Evolutionary conservation across 352 stramenopile species (phyloP).

Genomic region (Pythium vanterpoolii): DNA sequence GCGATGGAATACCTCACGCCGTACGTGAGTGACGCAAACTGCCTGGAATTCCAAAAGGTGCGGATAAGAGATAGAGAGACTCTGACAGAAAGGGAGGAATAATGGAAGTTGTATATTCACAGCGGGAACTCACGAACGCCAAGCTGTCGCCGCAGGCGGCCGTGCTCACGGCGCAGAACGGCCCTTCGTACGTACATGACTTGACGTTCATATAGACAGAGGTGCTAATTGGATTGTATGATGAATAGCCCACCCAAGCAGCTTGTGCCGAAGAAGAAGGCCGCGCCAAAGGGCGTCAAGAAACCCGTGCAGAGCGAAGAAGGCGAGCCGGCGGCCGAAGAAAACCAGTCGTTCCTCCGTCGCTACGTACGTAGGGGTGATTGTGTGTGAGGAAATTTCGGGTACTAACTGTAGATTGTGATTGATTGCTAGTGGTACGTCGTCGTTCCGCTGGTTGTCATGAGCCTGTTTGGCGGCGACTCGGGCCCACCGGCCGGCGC

Average conservation of each 20-base stretch:
- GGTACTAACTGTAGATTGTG: neutral
- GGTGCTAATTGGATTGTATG: neutral
- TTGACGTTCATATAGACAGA: neutral
- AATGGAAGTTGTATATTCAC: neutral
- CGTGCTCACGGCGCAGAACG: conserved; percentile 55
- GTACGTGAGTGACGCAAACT: conserved; percentile 35
- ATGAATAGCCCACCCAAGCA: conserved; percentile 57
- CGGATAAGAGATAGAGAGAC: neutral
- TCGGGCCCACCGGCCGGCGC: conserved; percentile 3
- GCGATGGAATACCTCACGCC: conserved; percentile 81
- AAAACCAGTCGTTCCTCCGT: conserved; percentile 77
- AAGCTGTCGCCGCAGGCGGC: conserved; percentile 55
- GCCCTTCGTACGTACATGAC: conserved; percentile 64
- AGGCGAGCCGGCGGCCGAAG: conserved; percentile 51
- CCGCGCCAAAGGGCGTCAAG: conserved; percentile 66
- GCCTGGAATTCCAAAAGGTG: conserved; percentile 53
- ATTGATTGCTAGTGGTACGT: conserved; percentile 70
- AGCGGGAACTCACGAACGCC: conserved; percentile 55
- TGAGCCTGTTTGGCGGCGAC: conserved; percentile 67
- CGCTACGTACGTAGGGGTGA: conserved; percentile 64
- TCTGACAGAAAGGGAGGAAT: neutral
- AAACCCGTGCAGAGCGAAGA: conserved; percentile 62
- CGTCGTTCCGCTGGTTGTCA: conserved; percentile 72
- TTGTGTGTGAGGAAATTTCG: neutral
- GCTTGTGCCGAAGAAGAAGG: conserved; percentile 53